Evolutionary conservation across 2,329 filamentous ascomycete species (phyloP).

Genomic region (Apiospora malaysiana): DNA sequence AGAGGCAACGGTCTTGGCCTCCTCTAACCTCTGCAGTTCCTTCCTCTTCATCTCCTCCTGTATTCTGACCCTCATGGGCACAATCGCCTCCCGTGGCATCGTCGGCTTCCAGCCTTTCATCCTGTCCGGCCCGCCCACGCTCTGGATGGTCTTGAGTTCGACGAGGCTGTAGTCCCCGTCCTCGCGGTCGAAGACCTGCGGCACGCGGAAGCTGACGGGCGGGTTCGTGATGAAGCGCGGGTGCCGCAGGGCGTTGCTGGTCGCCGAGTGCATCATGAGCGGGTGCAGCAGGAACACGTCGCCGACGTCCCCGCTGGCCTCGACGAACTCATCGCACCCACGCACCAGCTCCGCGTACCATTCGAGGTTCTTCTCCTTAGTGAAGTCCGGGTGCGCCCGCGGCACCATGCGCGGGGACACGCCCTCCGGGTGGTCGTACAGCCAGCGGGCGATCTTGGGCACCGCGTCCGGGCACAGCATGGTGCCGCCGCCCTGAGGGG

Average conservation of each 20-base stretch:
- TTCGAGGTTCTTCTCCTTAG: conserved; percentile 46
- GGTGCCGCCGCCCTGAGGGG: conserved; percentile 65
- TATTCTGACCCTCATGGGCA: conserved; percentile 54
- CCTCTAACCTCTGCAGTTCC: conserved; percentile 53
- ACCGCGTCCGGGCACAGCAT: conserved; percentile 67
- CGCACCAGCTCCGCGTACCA: conserved; percentile 51
- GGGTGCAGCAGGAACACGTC: conserved; percentile 66
- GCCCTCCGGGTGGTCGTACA: conserved; percentile 67
- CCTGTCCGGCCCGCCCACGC: conserved; percentile 51
- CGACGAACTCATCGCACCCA: conserved; percentile 53
- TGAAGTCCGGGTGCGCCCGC: conserved; percentile 54
- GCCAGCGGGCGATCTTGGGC: conserved; percentile 60
- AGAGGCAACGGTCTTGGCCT: conserved; percentile 28
- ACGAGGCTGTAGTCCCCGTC: conserved; percentile 58
- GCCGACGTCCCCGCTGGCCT: conserved; percentile 58
- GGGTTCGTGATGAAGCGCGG: conserved; percentile 63
- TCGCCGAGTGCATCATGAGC: conserved; percentile 63
- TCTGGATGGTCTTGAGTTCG: conserved; percentile 59
- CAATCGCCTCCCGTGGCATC: conserved; percentile 52
- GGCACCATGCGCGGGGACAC: conserved; percentile 70
- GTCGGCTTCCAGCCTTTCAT: conserved; percentile 58
- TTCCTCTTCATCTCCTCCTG: conserved; percentile 57
- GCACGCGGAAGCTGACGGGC: conserved; percentile 56
- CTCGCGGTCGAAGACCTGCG: conserved; percentile 58
- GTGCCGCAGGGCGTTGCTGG: conserved; percentile 52